These are phyloP conservation scores for Chlamydomonas reinhardtii DNA, from an alignment of 163 green algal genomes.

Conservation along the genomic window DNA sequence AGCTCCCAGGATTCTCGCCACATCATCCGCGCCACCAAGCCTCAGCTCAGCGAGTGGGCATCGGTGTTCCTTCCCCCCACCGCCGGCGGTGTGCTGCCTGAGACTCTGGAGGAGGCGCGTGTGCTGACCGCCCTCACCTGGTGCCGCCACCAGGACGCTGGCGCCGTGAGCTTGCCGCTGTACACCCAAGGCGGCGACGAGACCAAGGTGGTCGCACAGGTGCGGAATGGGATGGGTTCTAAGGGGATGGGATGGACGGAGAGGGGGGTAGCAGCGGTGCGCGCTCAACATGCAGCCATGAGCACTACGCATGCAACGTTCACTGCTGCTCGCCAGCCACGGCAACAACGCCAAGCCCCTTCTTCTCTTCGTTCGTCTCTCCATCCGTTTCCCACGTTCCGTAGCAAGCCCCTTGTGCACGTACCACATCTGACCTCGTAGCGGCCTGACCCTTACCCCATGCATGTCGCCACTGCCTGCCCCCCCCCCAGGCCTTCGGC, in stretches of 20 bases:
- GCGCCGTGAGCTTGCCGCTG: neutral
- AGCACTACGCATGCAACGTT: too few relatives aligned
- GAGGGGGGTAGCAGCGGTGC: too few relatives aligned
- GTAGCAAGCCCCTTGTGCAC: too few relatives aligned
- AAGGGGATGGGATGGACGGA: too few relatives aligned
- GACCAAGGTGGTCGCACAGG: neutral
- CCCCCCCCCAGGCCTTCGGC: slow-evolving; percentile 20
- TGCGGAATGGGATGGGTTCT: too few relatives aligned
- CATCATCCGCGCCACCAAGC: neutral
- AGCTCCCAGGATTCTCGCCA: neutral
- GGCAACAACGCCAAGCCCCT: too few relatives aligned
- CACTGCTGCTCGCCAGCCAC: too few relatives aligned
- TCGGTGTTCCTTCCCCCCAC: neutral
- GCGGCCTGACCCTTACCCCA: neutral
- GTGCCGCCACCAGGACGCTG: slow-evolving; percentile 6
- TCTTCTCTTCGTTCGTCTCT: too few relatives aligned
- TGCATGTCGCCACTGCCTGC: neutral
- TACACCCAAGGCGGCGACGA: slow-evolving; percentile 2
- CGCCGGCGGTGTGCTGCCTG: neutral
- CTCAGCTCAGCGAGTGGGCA: neutral
- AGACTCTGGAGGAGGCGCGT: neutral
- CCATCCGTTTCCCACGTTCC: too few relatives aligned
- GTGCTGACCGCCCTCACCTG: neutral
- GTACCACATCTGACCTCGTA: neutral
- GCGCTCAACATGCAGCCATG: too few relatives aligned